Evolutionary conservation across 2,329 filamentous ascomycete species (phyloP), one percentile per base, ranked within the genome.

Genomic region (Pseudocercospora macadamiae): DNA sequence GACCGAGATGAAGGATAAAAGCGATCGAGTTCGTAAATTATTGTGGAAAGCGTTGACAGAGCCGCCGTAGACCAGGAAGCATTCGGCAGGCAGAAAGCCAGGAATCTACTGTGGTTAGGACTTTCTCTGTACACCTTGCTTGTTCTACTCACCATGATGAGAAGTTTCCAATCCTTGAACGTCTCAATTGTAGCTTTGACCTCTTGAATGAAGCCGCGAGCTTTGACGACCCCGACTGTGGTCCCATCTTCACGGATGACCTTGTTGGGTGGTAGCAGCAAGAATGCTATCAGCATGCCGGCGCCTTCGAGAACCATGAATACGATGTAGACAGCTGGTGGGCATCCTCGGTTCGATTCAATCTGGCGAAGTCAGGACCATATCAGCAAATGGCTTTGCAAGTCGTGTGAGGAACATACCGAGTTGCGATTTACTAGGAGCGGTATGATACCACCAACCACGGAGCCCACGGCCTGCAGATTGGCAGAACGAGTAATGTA

Each of bases 41-140:
- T 70, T 71, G 61, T 69, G 68, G 52, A 58, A 70, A 4, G 69
- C 65, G 44, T 74, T 74, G 25, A 72, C 71, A 2, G 72, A 71
- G 16, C 72, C 72, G n/a, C 64, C 64, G 39, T 73, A 74, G 3
- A 74, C 71, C 14, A 74, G 63, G 47, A 71, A 74, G 21, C 65
- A 67, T 56, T 73, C 71, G 4, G 68, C 64, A 5, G 71, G 60
- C 19, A 71, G 59, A 56, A 69, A 64, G 44, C 37, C 66, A 34
- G 68, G 66, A 26, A 53, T 53, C 48, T 51, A 21, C 8, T n/a
- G n/a, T n/a, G n/a, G n/a, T n/a, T n/a, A n/a, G n/a, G n/a, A n/a
- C n/a, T n/a, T n/a, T n/a, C n/a, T n/a, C n/a, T n/a, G n/a, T n/a
- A n/a, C n/a, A n/a, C n/a, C n/a, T n/a, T n/a, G n/a, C n/a, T n/a